A percentile compares a stretch with the other conserved stretches of the same genome.
These are phyloP conservation scores for Phaeophleospora eucalypticola DNA, from an alignment of 2,329 filamentous ascomycete genomes.

Conservation along the genomic window DNA sequence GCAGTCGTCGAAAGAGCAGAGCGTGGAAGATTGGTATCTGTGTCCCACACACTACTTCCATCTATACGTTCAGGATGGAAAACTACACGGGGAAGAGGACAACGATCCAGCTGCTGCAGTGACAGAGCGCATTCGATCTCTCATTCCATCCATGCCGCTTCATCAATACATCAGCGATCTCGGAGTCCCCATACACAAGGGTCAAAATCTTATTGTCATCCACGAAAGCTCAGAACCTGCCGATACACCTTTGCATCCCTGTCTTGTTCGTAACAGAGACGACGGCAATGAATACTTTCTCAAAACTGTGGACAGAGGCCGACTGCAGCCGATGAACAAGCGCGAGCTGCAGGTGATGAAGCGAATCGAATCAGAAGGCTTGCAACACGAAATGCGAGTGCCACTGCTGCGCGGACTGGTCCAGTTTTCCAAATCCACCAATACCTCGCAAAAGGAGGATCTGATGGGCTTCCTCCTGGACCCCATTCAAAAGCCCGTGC, in stretches of 20 bases:
- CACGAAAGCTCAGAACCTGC: constrained; percentile 22
- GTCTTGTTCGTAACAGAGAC: constrained; percentile 14
- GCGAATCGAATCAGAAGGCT: constrained; percentile 24
- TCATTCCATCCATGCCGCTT: constrained; percentile 28
- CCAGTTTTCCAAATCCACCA: constrained; percentile 7
- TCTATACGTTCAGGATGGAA: constrained; percentile 22
- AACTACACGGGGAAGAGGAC: constrained; percentile 26
- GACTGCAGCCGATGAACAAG: constrained; percentile 30
- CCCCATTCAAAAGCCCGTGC: constrained; percentile 29
- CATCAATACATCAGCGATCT: constrained; percentile 35
- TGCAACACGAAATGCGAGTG: constrained; percentile 29
- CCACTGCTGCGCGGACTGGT: constrained; percentile 31
- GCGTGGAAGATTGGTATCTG: constrained; percentile 32
- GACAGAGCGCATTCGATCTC: constrained; percentile 19
- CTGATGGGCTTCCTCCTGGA: constrained; percentile 35
- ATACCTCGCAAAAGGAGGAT: constrained; percentile 14
- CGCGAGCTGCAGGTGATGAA: constrained; percentile 32
- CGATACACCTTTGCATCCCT: constrained; percentile 24
- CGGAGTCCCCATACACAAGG: constrained; percentile 22
- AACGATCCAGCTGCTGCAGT: constrained; percentile 15
- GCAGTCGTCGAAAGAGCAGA: constrained; percentile 9
- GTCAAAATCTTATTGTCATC: constrained; percentile 26
- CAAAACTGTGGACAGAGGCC: constrained; percentile 31
- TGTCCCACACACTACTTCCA: constrained; percentile 29
- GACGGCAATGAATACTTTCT: constrained; percentile 28